Base-by-base conservation (phyloP, 352 stramenopile species). In the Aphanomyces euteiches region DNA sequence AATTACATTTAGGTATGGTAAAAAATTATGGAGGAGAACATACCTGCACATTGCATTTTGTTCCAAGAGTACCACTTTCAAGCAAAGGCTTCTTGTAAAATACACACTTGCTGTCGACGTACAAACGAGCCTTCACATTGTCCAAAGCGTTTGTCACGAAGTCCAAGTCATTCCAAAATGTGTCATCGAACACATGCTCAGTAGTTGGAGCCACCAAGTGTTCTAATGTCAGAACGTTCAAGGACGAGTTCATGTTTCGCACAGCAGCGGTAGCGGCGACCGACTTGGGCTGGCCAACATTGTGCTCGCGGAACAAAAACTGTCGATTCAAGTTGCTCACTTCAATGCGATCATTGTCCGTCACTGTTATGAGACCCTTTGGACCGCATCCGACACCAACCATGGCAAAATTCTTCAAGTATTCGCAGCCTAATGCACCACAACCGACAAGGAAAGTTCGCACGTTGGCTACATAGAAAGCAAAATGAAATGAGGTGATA, bases 121-220 rank as follows among this genome's bases (percentile, higher is more conserved):
- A 97, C 66, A 98, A 78, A 47, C 98, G 86, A 34, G 98, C 98
- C 74, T 98, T 97, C 5, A 99, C 86, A 77, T 99, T 99, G 84
- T 99, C 98, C 13, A 99, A 78, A 1, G 97, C 98, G 74, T 99
- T 99, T n/a, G 99, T 91, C 6, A 99, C 96, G 2, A 99, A 71
- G 77, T 98, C 87, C 54, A 92, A 19, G 69, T 89, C 78, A 10
- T 79, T 87, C 87, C 87, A 94, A 50, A 94, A 94, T 15, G 86
- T 77, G 47, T 92, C 87, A 56, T 94, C 60, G 64, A 94, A 94
- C 15, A 89, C 75, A 28, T 90, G 89, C 74, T 94, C 85, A 17
- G 87, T 92, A 72, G 91, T 84, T 38, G 87, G 82, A 19, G 78
- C 83, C 3, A 94, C 87, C 41, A 94, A 74, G 17, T 94, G 84